Evolutionary conservation across 306 rosid species (phyloP).

Genomic region (Dicorynia guianensis): DNA sequence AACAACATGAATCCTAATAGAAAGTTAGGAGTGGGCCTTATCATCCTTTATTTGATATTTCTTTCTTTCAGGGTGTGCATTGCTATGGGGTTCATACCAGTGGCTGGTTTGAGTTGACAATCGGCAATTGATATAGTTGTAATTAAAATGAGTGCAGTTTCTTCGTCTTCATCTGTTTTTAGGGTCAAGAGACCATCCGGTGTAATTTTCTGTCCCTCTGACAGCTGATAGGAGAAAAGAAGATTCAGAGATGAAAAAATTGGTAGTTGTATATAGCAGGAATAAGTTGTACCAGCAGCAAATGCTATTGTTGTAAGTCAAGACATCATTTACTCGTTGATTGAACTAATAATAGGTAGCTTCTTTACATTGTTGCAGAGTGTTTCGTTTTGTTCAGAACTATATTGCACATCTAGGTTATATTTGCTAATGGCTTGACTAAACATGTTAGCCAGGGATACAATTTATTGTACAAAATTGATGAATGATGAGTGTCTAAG

Average conservation of each 20-base stretch:
- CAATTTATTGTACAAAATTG: constrained; percentile 18
- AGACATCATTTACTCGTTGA: constrained; percentile 12
- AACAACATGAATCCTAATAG: constrained; percentile 74
- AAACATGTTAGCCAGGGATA: background rate
- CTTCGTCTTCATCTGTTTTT: constrained; percentile 23
- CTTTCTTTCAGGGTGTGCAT: constrained; percentile 64
- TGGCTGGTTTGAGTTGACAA: constrained; percentile 49
- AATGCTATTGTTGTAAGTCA: constrained; percentile 37
- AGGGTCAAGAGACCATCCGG: constrained; percentile 7
- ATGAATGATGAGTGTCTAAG: background rate
- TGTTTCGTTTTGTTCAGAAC: background rate
- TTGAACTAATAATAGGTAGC: constrained; percentile 25
- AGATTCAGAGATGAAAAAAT: constrained; percentile 9
- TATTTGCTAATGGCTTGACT: background rate
- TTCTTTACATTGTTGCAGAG: background rate
- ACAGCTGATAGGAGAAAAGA: constrained; percentile 26
- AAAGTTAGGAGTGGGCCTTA: constrained; percentile 74
- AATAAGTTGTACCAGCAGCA: constrained; percentile 26
- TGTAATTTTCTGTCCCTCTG: constrained; percentile 26
- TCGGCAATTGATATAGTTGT: constrained; percentile 12
- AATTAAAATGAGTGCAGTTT: constrained; percentile 19
- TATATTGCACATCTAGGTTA: background rate
- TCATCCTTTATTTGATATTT: constrained; percentile 67
- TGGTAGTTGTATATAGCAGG: background rate
- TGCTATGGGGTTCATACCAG: constrained; percentile 48